Base-by-base conservation (phyloP, 1,284 basidiomycete species). In the Jaminaea rosea region DNA sequence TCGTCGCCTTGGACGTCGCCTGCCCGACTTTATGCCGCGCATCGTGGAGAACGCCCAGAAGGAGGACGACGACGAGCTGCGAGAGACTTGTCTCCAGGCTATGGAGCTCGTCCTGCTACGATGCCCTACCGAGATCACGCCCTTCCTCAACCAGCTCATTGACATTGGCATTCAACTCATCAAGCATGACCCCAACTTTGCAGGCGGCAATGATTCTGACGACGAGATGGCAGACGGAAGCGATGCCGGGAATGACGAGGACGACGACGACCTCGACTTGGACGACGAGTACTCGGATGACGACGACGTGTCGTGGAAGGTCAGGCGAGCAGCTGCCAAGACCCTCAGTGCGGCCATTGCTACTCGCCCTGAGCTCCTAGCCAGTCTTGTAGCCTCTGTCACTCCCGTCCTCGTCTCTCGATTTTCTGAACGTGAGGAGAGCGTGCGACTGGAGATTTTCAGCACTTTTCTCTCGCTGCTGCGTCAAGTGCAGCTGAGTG, bases 221-320 rank as follows among this genome's bases (percentile, higher is more conserved):
- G 84, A 86, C 55, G 86, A 72, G 39, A 75, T 69, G 37, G 63
- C 65, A 3, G 34, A 36, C 34, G 34, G 21, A 15, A 72, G 73
- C 17, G 62, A 65, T 36, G 56, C 53, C 13, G 42, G 39, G n/a
- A 47, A 42, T 3, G 63, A 65, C 10, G 55, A 56, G 19, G 59
- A 49, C 34, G 56, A 59, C 19, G 62, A 50, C 23, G 51, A 56
- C 0, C 55, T 57, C 15, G 60, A 66, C 21, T 85, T 84, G 48
- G 80, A 84, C 17, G 87, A 88, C 61, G 83, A 86, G 15, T 37
- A 65, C 29, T 55, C 62, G 45, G 64, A 70, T 19, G 93, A 98
- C 61, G 94, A 98, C 71, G 94, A 98, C 72, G 86, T 88, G n/a
- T 96, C 92, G 0, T 98, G 96, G 82, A 97, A 96, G 77, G 90